Percentiles rank a stretch among this genome's conserved stretches.
Evolutionary conservation across 1,284 basidiomycete genomes (phyloP).

Genomic region (Trametes pubescens): DNA sequence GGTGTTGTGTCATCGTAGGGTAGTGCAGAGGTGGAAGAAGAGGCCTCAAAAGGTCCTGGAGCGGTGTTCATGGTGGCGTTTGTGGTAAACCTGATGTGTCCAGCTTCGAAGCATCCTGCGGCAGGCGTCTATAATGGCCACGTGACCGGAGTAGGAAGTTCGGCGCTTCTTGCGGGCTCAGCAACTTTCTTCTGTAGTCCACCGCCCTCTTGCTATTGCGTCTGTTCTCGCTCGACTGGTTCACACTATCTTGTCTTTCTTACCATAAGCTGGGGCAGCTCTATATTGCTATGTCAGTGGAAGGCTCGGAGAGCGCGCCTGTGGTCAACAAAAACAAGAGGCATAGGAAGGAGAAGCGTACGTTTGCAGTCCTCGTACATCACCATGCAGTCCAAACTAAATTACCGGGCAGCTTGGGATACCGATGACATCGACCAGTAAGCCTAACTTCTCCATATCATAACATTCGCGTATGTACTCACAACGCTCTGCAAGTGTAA

Average conservation of each 20-base stretch:
- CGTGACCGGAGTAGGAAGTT: not conserved
- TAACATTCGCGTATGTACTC: conserved; percentile 26
- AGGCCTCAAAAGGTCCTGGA: conserved; percentile 32
- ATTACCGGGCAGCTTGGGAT: conserved; percentile 83
- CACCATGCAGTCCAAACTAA: conserved; percentile 7
- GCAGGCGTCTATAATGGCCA: not conserved
- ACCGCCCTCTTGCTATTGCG: not conserved
- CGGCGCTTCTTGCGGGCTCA: too few relatives aligned
- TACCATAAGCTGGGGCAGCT: too few relatives aligned
- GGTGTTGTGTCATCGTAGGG: conserved; percentile 63
- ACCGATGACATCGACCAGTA: conserved; percentile 99
- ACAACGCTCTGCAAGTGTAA: conserved; percentile 31
- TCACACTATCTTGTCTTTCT: not conserved
- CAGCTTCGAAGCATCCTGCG: not conserved
- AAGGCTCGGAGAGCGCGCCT: conserved; percentile 51
- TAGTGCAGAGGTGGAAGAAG: conserved; percentile 23
- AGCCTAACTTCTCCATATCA: conserved; percentile 46
- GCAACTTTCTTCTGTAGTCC: not conserved
- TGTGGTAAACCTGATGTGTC: not conserved
- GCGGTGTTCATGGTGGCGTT: conserved; percentile 49
- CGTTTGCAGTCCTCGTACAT: conserved; percentile 36
- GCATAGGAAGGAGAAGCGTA: conserved; percentile 93
- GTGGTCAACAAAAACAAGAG: conserved; percentile 84
- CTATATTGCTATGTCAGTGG: conserved; percentile 48
- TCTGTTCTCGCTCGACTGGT: not conserved